Conservation (phyloP, 768 basidiomycete genomes). For the Arthromyces matolae region DNA sequence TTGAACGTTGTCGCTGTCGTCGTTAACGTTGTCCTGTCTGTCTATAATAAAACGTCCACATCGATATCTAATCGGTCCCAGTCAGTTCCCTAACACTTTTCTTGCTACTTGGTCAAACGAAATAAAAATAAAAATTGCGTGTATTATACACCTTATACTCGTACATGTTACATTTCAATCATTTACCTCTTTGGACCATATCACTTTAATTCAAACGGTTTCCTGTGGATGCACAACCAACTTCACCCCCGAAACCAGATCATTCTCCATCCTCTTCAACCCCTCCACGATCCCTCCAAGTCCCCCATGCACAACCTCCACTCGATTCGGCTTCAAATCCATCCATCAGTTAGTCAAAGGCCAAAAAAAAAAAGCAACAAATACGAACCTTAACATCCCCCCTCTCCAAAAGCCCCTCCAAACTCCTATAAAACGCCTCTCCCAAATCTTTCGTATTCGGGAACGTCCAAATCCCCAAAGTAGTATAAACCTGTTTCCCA, state of each 20-base stretch:
- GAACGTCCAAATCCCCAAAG: slow-evolving; percentile 6
- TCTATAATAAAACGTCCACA: too few species aligned
- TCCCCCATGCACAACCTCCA: slow-evolving; percentile 40
- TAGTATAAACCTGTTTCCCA: slow-evolving; percentile 11
- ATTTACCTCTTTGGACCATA: too few species aligned
- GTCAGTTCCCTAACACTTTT: too few species aligned
- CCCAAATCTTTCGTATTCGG: slow-evolving; percentile 10
- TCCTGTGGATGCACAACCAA: slow-evolving; percentile 40
- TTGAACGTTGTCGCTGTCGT: too few species aligned
- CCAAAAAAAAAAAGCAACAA: background rate
- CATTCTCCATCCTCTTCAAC: slow-evolving; percentile 30
- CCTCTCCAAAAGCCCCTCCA: slow-evolving; percentile 14
- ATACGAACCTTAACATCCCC: slow-evolving; percentile 6
- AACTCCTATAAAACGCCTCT: slow-evolving; percentile 10
- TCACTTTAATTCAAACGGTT: too few species aligned
- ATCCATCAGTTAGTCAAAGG: background rate
- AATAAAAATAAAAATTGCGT: too few species aligned
- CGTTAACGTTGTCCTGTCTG: too few species aligned
- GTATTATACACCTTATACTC: too few species aligned
- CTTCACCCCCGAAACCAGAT: slow-evolving; percentile 41
- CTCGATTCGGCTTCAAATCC: slow-evolving; percentile 36
- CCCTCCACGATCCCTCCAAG: slow-evolving; percentile 34
- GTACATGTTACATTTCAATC: too few species aligned
- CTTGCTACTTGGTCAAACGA: too few species aligned
- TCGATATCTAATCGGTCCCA: too few species aligned